Percentiles rank a stretch among this genome's conserved stretches.
Conservation (phyloP, 768 basidiomycete species). For the Holtermanniella nyarrowii region DNA sequence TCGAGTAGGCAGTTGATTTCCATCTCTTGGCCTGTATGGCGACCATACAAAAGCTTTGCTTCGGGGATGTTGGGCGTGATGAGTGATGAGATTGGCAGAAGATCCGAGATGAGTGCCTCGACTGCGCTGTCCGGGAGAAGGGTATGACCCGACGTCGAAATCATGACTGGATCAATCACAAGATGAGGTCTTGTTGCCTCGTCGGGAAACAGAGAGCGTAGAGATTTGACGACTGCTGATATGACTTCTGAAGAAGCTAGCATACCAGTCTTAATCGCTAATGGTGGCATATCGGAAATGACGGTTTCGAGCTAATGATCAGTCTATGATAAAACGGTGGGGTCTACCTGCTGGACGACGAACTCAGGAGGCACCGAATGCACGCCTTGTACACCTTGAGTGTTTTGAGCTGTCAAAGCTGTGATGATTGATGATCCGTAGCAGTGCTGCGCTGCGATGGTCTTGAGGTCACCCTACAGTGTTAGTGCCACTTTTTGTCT, state of each 20-base stretch:
- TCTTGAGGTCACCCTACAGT: conserved; percentile 70
- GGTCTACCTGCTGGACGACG: conserved; percentile 59
- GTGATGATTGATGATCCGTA: conserved; percentile 76
- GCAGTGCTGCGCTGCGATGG: conserved; percentile 64
- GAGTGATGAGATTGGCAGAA: conserved; percentile 61
- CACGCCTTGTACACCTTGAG: conserved; percentile 65
- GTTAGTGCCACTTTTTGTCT: too few species aligned
- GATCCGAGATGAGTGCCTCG: conserved; percentile 49
- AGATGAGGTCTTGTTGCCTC: conserved; percentile 46
- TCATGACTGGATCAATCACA: conserved; percentile 81
- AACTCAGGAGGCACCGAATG: conserved; percentile 60
- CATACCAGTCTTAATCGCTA: conserved; percentile 85
- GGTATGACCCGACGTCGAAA: conserved; percentile 77
- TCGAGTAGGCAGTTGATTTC: conserved; percentile 45
- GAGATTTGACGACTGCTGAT: conserved; percentile 47
- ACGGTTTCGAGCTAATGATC: conserved; percentile 56
- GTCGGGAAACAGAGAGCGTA: conserved; percentile 44
- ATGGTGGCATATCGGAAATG: conserved; percentile 58
- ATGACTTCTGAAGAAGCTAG: conserved; percentile 55
- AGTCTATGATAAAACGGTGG: background rate
- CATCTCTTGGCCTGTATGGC: conserved; percentile 12
- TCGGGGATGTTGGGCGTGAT: conserved; percentile 82
- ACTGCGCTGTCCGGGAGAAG: conserved; percentile 62
- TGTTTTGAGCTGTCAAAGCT: conserved; percentile 83
- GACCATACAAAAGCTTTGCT: conserved; percentile 57